Percentiles rank a stretch among this genome's conserved stretches.
Evolutionary conservation across 305 asterid species (phyloP).

Genomic region (Withania somnifera): DNA sequence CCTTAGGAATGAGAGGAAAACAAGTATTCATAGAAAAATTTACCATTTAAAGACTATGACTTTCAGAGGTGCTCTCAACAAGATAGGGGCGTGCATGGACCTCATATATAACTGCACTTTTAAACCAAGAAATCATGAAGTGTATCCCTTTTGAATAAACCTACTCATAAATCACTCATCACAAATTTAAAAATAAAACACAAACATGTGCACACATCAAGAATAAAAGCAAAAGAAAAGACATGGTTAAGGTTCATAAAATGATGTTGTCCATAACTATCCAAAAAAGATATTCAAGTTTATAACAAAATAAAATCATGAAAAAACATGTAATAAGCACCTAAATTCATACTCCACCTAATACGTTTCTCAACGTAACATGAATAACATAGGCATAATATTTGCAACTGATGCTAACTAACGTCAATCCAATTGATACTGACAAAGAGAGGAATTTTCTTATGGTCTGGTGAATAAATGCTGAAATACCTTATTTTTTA

Average conservation of each 20-base stretch:
- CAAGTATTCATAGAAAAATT: background rate
- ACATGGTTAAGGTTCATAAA: background rate
- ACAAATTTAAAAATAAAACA: background rate
- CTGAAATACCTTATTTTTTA: slow-evolving; percentile 66
- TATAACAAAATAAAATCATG: background rate
- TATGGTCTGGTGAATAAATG: background rate
- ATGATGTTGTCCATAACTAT: background rate
- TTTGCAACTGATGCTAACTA: background rate
- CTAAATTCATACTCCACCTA: background rate
- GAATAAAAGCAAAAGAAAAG: background rate
- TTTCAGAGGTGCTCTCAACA: slow-evolving; percentile 83
- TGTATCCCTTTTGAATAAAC: slow-evolving; percentile 85
- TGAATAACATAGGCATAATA: background rate
- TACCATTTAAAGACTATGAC: slow-evolving; percentile 87
- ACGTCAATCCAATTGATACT: background rate
- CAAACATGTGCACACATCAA: background rate
- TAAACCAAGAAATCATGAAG: slow-evolving; percentile 70
- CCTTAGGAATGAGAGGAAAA: background rate
- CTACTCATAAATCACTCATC: slow-evolving; percentile 16
- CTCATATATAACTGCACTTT: slow-evolving; percentile 69
- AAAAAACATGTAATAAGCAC: background rate
- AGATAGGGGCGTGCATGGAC: slow-evolving; percentile 74
- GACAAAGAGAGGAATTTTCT: background rate
- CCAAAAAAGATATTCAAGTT: background rate
- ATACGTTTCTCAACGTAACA: background rate